These are phyloP conservation scores for Diaporthe longicolla DNA, from an alignment of 2,329 filamentous ascomycete species.

Conservation along the genomic window DNA sequence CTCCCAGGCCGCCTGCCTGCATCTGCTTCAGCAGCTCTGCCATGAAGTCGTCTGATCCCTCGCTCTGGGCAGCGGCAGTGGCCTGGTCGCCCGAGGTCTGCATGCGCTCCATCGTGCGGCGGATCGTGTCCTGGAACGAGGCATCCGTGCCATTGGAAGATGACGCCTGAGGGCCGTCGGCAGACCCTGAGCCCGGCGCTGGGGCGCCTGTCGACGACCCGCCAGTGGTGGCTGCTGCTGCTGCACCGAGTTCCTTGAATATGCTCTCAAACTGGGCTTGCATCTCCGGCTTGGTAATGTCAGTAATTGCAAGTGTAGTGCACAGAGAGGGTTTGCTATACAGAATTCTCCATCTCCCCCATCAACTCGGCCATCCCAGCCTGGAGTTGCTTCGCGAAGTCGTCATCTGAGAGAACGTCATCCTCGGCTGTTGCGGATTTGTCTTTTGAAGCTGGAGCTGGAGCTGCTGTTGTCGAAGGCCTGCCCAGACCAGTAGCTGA, in stretches of 20 bases:
- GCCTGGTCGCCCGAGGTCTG: constrained; percentile 89
- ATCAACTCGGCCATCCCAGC: constrained; percentile 90
- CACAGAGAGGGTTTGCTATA: constrained; percentile 53
- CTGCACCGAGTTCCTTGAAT: constrained; percentile 78
- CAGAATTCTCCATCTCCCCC: constrained; percentile 75
- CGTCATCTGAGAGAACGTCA: constrained; percentile 75
- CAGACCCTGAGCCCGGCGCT: constrained; percentile 45
- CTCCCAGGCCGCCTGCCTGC: constrained; percentile 73
- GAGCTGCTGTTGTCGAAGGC: constrained; percentile 45
- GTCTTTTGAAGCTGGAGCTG: constrained; percentile 45
- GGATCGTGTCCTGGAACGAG: constrained; percentile 92
- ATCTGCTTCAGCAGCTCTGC: constrained; percentile 94
- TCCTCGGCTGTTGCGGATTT: constrained; percentile 49
- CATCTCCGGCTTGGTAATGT: constrained; percentile 72
- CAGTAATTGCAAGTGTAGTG: background rate
- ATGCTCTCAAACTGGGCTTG: constrained; percentile 84
- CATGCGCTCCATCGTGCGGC: constrained; percentile 96
- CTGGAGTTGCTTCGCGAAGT: constrained; percentile 89
- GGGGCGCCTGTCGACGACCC: constrained; percentile 46
- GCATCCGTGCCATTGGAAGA: constrained; percentile 63
- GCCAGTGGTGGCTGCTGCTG: constrained; percentile 55
- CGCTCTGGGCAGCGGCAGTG: constrained; percentile 80
- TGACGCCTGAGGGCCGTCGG: constrained; percentile 47
- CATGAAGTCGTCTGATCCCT: constrained; percentile 82
- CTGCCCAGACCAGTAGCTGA: constrained; percentile 45